Conservation (phyloP, 2,329 filamentous ascomycete species). For the Curvularia verruculosa region DNA sequence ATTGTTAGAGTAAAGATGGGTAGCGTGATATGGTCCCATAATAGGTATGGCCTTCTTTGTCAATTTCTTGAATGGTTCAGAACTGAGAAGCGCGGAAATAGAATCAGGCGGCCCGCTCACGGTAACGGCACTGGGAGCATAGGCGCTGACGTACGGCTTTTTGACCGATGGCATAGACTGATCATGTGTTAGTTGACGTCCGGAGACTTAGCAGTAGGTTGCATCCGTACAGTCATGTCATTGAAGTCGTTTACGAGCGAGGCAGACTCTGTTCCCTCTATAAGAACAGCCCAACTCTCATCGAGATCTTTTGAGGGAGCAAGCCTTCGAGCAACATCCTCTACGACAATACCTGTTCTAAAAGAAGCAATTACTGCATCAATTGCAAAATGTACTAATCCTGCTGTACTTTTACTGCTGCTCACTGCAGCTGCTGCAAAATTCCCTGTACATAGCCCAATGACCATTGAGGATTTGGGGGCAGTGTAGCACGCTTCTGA, state of each 20-base stretch:
- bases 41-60: constrained; percentile 6
- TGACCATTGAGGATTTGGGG: background rate
- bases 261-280: constrained; percentile 1
- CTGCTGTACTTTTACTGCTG: background rate
- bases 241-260: constrained; percentile 1
- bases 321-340: constrained; percentile 7
- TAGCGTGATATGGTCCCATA: constrained; percentile 10
- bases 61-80: background rate
- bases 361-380: background rate
- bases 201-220: background rate
- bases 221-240: background rate
- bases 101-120: background rate
- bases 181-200: background rate
- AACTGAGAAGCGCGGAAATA: constrained; percentile 1
- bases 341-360: background rate
- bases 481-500: background rate
- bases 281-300: background rate
- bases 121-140: background rate
- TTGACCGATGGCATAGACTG: background rate
- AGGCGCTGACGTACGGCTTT: constrained; percentile 1
- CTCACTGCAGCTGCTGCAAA: background rate
- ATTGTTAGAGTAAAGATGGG: constrained; percentile 6
- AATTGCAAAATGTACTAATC: background rate
- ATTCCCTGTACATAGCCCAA: background rate
- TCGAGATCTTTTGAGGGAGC: background rate